These are phyloP conservation scores for Fraxinus cuspidata DNA, from an alignment of 257 asterid genomes.

Conservation along the genomic window DNA sequence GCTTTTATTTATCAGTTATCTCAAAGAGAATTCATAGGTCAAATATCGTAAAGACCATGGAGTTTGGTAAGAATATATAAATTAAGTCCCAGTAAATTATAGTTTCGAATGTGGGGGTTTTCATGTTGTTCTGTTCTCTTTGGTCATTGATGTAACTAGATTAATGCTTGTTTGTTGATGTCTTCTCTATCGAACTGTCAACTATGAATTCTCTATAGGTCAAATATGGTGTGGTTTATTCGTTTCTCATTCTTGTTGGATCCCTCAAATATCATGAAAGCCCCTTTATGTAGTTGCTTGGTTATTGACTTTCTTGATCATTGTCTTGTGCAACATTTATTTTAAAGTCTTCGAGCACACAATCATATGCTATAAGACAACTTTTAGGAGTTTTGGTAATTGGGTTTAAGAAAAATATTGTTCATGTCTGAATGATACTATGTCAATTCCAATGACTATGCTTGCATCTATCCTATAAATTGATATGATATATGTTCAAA, in stretches of 20 bases:
- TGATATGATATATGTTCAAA: too few species aligned
- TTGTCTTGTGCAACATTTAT: not conserved
- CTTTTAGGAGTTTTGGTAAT: too few species aligned
- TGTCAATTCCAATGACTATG: too few species aligned
- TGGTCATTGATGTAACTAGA: not conserved
- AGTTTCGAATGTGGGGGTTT: too few species aligned
- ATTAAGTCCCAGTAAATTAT: too few species aligned
- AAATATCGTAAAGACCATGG: too few species aligned
- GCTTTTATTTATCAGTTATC: too few species aligned
- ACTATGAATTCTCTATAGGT: not conserved
- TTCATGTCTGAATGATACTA: too few species aligned
- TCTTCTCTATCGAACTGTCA: not conserved
- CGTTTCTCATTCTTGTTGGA: not conserved
- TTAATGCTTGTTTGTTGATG: not conserved
- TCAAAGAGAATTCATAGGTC: too few species aligned
- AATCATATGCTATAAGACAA: not conserved
- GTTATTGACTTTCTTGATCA: conserved; percentile 7
- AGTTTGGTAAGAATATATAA: too few species aligned
- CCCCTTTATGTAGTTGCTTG: not conserved
- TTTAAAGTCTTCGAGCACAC: not conserved
- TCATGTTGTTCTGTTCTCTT: not conserved
- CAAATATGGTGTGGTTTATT: not conserved
- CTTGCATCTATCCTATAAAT: too few species aligned
- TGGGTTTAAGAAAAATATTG: too few species aligned
- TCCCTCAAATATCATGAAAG: not conserved